Conservation (phyloP, 306 rosid species). For the Acmispon strigosus region DNA sequence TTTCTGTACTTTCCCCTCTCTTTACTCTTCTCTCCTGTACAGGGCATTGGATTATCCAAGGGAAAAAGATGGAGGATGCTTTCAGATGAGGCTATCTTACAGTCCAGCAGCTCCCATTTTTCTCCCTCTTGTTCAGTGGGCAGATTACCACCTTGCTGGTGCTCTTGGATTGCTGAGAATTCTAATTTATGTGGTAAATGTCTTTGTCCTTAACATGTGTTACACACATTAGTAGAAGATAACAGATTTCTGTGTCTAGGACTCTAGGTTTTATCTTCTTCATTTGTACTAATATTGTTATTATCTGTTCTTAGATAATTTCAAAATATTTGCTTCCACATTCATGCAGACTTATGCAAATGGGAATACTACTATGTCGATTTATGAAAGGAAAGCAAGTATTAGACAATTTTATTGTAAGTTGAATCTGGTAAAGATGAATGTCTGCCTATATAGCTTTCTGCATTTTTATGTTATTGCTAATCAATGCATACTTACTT, state of each 20-base stretch:
- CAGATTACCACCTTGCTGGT: constrained; percentile 80
- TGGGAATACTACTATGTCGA: constrained; percentile 77
- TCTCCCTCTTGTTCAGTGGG: constrained; percentile 86
- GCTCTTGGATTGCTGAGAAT: constrained; percentile 80
- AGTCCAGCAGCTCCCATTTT: constrained; percentile 62
- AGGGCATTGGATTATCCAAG: constrained; percentile 80
- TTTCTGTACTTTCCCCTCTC: neutral
- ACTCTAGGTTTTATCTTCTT: neutral
- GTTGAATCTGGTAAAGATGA: constrained; percentile 20
- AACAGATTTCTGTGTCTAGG: neutral
- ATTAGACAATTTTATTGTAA: constrained; percentile 78
- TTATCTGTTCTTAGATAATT: neutral
- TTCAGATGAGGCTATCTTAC: constrained; percentile 86
- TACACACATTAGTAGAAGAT: neutral
- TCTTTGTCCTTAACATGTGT: neutral
- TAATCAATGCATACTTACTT: neutral
- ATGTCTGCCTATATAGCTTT: neutral
- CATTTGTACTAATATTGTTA: neutral
- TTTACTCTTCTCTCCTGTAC: neutral
- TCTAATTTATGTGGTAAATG: constrained; percentile 65
- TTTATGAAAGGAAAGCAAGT: constrained; percentile 85
- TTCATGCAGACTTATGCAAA: constrained; percentile 63
- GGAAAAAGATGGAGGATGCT: constrained; percentile 75
- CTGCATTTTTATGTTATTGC: neutral
- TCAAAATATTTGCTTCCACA: constrained; percentile 1